Conservation (phyloP, 352 stramenopile genomes). For the Plasmopara halstedii region DNA sequence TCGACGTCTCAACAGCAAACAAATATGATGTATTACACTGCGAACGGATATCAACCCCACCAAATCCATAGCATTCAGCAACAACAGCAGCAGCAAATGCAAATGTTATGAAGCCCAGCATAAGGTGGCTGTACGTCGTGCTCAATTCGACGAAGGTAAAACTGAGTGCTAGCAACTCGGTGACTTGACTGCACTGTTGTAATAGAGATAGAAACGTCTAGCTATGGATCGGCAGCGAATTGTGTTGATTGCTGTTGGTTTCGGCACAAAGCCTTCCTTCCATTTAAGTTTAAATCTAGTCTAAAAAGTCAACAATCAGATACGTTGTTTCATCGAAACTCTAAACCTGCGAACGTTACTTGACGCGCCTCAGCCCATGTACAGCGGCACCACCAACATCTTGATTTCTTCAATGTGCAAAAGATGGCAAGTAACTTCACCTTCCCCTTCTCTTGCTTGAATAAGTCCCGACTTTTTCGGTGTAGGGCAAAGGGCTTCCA, state of each 20-base stretch:
- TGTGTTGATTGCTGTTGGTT: slow-evolving; percentile 19
- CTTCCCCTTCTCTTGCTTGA: slow-evolving; percentile 24
- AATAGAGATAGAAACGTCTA: slow-evolving; percentile 33
- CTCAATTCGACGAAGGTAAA: slow-evolving; percentile 13
- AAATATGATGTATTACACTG: slow-evolving; percentile 72
- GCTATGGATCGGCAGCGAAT: slow-evolving; percentile 14
- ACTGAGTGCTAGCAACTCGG: slow-evolving; percentile 12
- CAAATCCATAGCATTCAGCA: slow-evolving; percentile 68
- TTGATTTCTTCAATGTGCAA: slow-evolving; percentile 14
- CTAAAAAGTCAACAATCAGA: no score
- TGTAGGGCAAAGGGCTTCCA: slow-evolving; percentile 6
- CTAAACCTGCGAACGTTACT: no score
- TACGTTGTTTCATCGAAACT: no score
- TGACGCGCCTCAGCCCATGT: slow-evolving; percentile 2
- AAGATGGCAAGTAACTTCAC: slow-evolving; percentile 11
- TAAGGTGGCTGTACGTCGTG: slow-evolving; percentile 19
- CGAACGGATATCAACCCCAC: slow-evolving; percentile 47
- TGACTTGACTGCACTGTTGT: slow-evolving; percentile 11
- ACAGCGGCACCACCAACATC: slow-evolving; percentile 16
- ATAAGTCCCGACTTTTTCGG: slow-evolving; percentile 23
- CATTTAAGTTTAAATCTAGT: slow-evolving; percentile 24
- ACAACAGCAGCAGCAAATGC: slow-evolving; percentile 40
- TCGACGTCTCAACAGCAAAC: slow-evolving; percentile 20
- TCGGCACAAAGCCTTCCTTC: slow-evolving; percentile 14
- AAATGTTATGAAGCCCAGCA: slow-evolving; percentile 50